phyloP scores from a whole-genome alignment of 176 grass and related monocot genomes.

The Thalia dealbata region DNA sequence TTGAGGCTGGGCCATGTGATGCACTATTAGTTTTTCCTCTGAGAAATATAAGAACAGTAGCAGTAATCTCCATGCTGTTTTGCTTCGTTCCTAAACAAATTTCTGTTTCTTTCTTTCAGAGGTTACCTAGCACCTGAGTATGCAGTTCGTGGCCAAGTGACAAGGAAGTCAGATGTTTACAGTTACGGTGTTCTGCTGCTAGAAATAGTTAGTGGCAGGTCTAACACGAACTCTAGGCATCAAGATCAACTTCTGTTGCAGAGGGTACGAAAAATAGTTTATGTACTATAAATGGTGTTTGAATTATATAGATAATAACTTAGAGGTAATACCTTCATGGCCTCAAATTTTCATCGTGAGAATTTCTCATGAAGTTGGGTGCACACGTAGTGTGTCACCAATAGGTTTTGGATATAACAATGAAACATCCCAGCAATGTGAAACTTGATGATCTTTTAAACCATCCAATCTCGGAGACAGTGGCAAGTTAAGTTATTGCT shows the following conservation, averaged over 20 bases:
- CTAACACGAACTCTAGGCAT: constrained; percentile 57
- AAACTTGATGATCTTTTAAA: too few species aligned
- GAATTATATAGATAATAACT: not conserved
- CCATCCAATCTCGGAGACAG: too few species aligned
- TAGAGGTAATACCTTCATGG: too few species aligned
- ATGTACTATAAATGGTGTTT: not conserved
- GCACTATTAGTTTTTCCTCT: not conserved
- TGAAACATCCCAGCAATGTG: too few species aligned
- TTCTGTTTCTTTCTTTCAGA: constrained; percentile 20
- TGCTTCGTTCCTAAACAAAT: not conserved
- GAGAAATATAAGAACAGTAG: not conserved
- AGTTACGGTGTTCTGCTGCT: constrained; percentile 81
- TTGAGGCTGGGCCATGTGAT: not conserved
- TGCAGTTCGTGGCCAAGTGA: constrained; percentile 71
- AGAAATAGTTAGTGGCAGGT: constrained; percentile 77
- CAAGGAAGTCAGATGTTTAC: constrained; percentile 85
- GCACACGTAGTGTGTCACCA: too few species aligned
- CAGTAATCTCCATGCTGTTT: not conserved
- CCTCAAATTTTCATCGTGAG: not conserved
- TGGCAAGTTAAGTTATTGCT: too few species aligned
- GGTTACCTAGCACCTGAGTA: constrained; percentile 89
- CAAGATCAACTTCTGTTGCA: constrained; percentile 83
- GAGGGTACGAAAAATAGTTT: constrained; percentile 34
- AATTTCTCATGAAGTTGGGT: too few species aligned
- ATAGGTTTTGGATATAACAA: too few species aligned